Evolutionary conservation across 192 early-diverging fungal species (phyloP).

Genomic region (Backusella tuberculispora): DNA sequence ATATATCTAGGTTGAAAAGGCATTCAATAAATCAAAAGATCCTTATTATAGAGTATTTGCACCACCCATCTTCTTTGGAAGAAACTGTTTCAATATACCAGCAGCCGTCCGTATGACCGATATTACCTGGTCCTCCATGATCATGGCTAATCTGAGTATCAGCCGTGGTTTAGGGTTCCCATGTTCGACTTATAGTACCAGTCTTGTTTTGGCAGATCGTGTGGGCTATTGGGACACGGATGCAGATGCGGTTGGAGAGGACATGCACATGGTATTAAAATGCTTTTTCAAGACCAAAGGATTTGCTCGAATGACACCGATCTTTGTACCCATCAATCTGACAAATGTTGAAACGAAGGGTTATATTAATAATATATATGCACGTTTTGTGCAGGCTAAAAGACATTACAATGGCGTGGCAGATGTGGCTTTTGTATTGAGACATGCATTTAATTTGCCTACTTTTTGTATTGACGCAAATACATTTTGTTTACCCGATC

Average conservation of each 20-base stretch:
- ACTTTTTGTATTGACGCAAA: not conserved
- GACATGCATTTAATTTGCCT: constrained; percentile 24
- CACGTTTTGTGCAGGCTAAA: constrained; percentile 68
- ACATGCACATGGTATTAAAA: constrained; percentile 81
- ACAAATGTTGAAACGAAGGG: constrained; percentile 56
- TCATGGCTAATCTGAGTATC: constrained; percentile 72
- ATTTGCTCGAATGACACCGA: constrained; percentile 59
- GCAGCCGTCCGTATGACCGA: constrained; percentile 71
- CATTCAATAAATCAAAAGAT: constrained; percentile 42
- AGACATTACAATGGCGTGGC: constrained; percentile 73
- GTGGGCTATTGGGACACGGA: constrained; percentile 79
- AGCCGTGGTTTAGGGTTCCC: constrained; percentile 62
- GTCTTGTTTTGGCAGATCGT: constrained; percentile 67
- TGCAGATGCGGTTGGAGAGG: constrained; percentile 73
- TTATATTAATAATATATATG: constrained; percentile 54
- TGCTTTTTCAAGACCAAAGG: constrained; percentile 75
- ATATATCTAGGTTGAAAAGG: constrained; percentile 39
- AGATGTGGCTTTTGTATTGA: constrained; percentile 65
- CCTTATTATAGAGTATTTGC: constrained; percentile 42
- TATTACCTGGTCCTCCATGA: constrained; percentile 73
- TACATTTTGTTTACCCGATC: not conserved
- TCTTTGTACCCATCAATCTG: constrained; percentile 71
- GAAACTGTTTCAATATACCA: constrained; percentile 70
- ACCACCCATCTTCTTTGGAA: constrained; percentile 54
- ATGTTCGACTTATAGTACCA: constrained; percentile 76